A percentile compares a stretch with the other conserved stretches of the same genome.
phyloP scores from a whole-genome alignment of 306 rosid species.

The Cicer cuneatum region DNA sequence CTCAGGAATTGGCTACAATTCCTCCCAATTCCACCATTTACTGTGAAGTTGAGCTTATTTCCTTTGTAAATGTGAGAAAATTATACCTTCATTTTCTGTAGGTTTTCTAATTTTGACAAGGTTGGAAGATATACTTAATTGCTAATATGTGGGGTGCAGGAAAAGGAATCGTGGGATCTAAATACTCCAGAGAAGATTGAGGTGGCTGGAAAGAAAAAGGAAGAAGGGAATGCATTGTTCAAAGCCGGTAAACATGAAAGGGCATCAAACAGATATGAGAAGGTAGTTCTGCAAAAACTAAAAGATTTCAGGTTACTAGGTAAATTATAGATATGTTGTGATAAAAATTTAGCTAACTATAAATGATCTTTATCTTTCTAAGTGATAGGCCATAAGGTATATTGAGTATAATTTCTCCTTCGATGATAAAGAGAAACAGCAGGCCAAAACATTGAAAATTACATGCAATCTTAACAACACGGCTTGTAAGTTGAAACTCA shows the following conservation, averaged over 20 bases:
- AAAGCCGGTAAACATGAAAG: constrained; percentile 59
- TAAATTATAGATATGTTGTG: neutral
- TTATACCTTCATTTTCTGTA: neutral
- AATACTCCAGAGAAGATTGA: constrained; percentile 62
- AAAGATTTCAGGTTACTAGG: neutral
- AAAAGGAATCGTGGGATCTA: constrained; percentile 68
- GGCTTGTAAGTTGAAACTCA: constrained; percentile 84
- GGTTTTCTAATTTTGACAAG: neutral
- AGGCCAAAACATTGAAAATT: constrained; percentile 71
- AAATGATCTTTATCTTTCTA: neutral
- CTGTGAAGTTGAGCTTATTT: constrained; percentile 79
- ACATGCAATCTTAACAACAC: constrained; percentile 85
- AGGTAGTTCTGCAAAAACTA: constrained; percentile 44
- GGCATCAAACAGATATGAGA: constrained; percentile 64
- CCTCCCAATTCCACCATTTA: constrained; percentile 76
- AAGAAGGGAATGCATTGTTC: constrained; percentile 72
- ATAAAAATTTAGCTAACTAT: constrained; percentile 15
- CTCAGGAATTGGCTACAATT: constrained; percentile 73
- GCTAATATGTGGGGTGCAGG: constrained; percentile 46
- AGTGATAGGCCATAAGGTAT: constrained; percentile 70
- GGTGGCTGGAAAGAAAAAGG: constrained; percentile 74
- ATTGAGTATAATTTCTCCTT: constrained; percentile 71
- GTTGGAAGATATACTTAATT: neutral
- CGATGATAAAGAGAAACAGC: constrained; percentile 67
- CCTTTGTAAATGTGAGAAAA: constrained; percentile 74